Base-by-base conservation (phyloP, 352 stramenopile genomes). In the Phytophthora fragariae region DNA sequence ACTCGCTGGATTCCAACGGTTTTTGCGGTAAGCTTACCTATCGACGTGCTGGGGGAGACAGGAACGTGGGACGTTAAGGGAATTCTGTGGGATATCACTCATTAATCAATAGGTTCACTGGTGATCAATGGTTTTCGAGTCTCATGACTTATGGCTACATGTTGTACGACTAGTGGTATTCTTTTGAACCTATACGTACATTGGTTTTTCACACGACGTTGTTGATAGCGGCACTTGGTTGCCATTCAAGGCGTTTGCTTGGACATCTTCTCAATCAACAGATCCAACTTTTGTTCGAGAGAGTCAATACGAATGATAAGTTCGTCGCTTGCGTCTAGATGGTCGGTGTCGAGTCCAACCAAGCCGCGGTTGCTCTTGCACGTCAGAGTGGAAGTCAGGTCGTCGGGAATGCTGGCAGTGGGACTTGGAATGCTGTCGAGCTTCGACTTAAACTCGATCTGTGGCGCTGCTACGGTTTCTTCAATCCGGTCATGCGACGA, bases 281-380 rank as follows among this genome's bases (percentile, higher is more conserved):
- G 4, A 17, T 73, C 65, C 54, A 76, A 19, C 14, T 73, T 73
- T 6, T 21, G 70, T 35, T 77, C 53, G 15, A 77, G 55, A 5
- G 35, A 47, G 7, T 70, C 58, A 2, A 77, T 72, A 1, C 64
- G 53, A 46, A 53, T 41, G 24, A 72, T 49, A 11, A 70, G 31
- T n/a, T 63, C 17, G 2, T 63, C 17, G 5, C 57, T 53, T n/a
- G 62, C 3, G 19, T 72, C 55, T 1, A 39, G 15, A 14, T 27
- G 41, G 1, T 62, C 59, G 2, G 52, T 15, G 15, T 59, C 57
- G 17, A 12, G 55, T 5, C 39, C 39, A 55, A 57, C 10, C 62
- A 39, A 41, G 0, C 7, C 6, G 3, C 10, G 19, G 7, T 9
- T 24, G 24, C 7, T 46, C 9, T 64, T 67, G 3, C 53, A n/a